Base-by-base conservation (phyloP, 2,329 filamentous ascomycete species). In the Trichoderma koningii region DNA sequence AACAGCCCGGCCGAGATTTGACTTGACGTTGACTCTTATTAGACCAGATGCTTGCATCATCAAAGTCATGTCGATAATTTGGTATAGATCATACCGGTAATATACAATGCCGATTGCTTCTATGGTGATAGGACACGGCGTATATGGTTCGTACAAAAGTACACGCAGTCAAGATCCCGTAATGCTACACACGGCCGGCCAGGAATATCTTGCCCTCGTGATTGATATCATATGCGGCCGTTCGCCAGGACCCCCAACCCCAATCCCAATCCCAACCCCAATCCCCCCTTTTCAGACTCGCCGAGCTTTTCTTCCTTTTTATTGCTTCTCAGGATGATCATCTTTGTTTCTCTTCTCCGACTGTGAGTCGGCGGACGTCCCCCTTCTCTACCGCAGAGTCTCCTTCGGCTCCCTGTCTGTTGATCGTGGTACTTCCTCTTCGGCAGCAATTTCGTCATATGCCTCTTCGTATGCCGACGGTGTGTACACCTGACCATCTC, bases 401-500 rank as follows among this genome's bases (percentile, higher is more conserved):
- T 63, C 61, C 52, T 57, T 61, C 23, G 48, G 12, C 26, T 41
- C 41, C 17, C 48, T 44, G 45, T 34, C 55, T 17, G 38, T 7
- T 14, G 41, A 30, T 9, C 42, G 30, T 38, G 51, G 38, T 19
- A 48, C 50, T 15, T 55, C 59, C 12, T 71, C 71, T 42, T 68
- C 63, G 47, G 66, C 69, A 38, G 45, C 10, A 21, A 50, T n/a
- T 30, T 69, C 68, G 14, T 69, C 66, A n/a, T 66, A 26, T 12
- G 76, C 76, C n/a, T 76, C 76, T 69, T 77, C 75, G 57, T 76
- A 78, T 30, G 72, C 73, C 21, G 70, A 70, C 1, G 84, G 83
- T n/a, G 71, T 80, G 72, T 85, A 88, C 7, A 81, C 78, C 44
- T 79, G 76, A 4, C 79, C 81, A 3, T 79, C 71, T 38, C 78